Percentiles rank a stretch among this genome's conserved stretches.
Evolutionary conservation across 192 early-diverging fungal genomes (phyloP).

Genomic region (Dimargaris xerosporica): DNA sequence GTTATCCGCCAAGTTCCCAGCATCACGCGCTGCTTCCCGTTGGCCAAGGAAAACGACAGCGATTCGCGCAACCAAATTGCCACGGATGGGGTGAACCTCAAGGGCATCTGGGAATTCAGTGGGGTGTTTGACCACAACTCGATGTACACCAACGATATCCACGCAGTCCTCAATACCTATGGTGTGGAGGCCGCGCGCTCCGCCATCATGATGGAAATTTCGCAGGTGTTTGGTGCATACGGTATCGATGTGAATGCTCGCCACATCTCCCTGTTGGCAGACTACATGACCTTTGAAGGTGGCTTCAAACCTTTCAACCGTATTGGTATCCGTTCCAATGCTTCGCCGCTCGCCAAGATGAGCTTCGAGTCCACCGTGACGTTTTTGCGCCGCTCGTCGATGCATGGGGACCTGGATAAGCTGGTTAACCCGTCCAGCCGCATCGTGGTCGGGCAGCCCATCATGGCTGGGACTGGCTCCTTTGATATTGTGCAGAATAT

Average conservation of each 20-base stretch:
- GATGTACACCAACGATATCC: slow-evolving; percentile 94
- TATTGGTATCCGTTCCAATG: slow-evolving; percentile 80
- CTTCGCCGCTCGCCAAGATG: slow-evolving; percentile 95
- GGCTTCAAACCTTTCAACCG: slow-evolving; percentile 97
- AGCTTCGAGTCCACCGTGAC: slow-evolving; percentile 91
- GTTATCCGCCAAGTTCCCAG: slow-evolving; percentile 78
- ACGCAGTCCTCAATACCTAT: slow-evolving; percentile 80
- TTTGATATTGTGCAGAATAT: slow-evolving; percentile 67
- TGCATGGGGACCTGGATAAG: slow-evolving; percentile 78
- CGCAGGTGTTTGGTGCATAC: slow-evolving; percentile 82
- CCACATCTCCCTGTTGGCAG: slow-evolving; percentile 93
- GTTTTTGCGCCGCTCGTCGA: slow-evolving; percentile 83
- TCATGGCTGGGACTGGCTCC: slow-evolving; percentile 82
- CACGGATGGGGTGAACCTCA: slow-evolving; percentile 84
- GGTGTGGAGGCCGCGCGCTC: slow-evolving; percentile 94
- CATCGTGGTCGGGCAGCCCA: slow-evolving; percentile 86
- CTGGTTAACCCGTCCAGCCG: slow-evolving; percentile 83
- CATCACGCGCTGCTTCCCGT: slow-evolving; percentile 64
- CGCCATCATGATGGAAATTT: slow-evolving; percentile 86
- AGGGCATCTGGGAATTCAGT: slow-evolving; percentile 70
- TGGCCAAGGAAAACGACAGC: slow-evolving; percentile 60
- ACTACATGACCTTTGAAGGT: slow-evolving; percentile 99
- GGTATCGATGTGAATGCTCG: slow-evolving; percentile 85
- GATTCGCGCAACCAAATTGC: slow-evolving; percentile 59
- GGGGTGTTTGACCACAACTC: slow-evolving; percentile 69